These are phyloP conservation scores for Meyerozyma elateridarum DNA, from an alignment of 1,139 yeast species.

Conservation along the genomic window DNA sequence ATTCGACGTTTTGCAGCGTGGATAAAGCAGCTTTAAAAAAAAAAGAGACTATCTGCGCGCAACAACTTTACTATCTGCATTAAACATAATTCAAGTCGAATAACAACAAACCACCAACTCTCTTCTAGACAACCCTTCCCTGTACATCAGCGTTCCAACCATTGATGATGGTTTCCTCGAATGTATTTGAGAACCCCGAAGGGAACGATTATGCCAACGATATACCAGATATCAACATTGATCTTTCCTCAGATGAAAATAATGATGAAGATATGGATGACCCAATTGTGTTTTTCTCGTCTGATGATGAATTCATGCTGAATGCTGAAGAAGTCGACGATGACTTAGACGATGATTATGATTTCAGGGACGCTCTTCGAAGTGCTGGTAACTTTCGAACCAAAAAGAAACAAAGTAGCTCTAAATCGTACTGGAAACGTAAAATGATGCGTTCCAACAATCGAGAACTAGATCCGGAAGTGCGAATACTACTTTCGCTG, in stretches of 20 bases:
- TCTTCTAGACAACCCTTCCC: no score
- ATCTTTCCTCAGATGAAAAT: slow-evolving; percentile 12
- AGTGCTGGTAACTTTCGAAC: slow-evolving; percentile 57
- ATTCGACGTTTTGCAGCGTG: no score
- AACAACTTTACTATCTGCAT: no score
- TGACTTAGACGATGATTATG: slow-evolving; percentile 41
- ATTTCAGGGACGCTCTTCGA: slow-evolving; percentile 58
- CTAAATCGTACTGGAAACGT: slow-evolving; percentile 28
- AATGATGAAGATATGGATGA: slow-evolving; percentile 14
- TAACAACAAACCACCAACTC: no score
- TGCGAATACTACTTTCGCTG: slow-evolving; percentile 55
- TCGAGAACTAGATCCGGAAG: slow-evolving; percentile 65
- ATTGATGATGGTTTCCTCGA: slow-evolving; percentile 10
- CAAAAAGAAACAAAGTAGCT: slow-evolving; percentile 35
- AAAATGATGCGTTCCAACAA: slow-evolving; percentile 34
- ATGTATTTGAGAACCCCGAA: slow-evolving; percentile 15
- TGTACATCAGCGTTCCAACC: no score
- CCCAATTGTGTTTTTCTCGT: slow-evolving; percentile 13
- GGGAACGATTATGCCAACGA: slow-evolving; percentile 7
- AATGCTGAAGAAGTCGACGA: slow-evolving; percentile 24
- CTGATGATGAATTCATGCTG: slow-evolving; percentile 22
- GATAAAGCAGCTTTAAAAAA: no score
- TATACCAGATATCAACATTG: neutral
- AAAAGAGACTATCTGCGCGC: no score
- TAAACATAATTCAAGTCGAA: no score